Base-by-base conservation (phyloP, 768 basidiomycete species). In the Infundibulicybe gibba region DNA sequence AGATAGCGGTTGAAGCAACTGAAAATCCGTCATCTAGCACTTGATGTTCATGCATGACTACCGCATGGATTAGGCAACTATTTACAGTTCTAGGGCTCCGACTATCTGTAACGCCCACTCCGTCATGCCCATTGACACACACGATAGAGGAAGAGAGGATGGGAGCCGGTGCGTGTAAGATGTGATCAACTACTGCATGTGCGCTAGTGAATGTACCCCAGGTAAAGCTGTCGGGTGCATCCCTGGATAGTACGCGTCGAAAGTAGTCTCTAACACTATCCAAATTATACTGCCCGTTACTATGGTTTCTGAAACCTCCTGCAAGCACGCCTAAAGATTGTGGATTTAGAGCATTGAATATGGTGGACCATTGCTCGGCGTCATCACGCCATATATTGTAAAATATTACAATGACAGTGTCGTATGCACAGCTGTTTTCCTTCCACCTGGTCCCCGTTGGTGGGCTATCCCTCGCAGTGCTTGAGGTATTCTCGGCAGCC, bases 401-500 rank as follows among this genome's bases (percentile, higher is more conserved):
- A 30, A 47, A 40, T 15, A 32, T 41, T 30, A 40, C 25, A 17
- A 40, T 20, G 14, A 40, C 32, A 41, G 40, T 25, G 38, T 46
- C 45, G 39, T 38, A 46, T 11, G 45, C 45, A 46, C 45, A 47
- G 31, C 46, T 47, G 40, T 47, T 47, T 31, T 47, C 41, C 16
- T 16, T 16, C 46, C 46, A 46, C 21, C 39, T 34, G 13, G 16
- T 46, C 19, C 45, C 45, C 21, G 13, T 20, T 13, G 45, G 45
- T n/a, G 31, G 13, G n/a, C 8, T 16, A 31, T 10, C 11, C 16
- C 3, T 30, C n/a, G n/a, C n/a, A 32, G 2, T 5, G 32, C 14
- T 15, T 14, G 32, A 12, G 32, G 16, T n/a, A 19, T n/a, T n/a
- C n/a, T n/a, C 40, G 19, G 25, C 10, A n/a, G n/a, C n/a, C n/a